Conservation (phyloP, 2,329 filamentous ascomycete genomes). For the Cercospora beticola region DNA sequence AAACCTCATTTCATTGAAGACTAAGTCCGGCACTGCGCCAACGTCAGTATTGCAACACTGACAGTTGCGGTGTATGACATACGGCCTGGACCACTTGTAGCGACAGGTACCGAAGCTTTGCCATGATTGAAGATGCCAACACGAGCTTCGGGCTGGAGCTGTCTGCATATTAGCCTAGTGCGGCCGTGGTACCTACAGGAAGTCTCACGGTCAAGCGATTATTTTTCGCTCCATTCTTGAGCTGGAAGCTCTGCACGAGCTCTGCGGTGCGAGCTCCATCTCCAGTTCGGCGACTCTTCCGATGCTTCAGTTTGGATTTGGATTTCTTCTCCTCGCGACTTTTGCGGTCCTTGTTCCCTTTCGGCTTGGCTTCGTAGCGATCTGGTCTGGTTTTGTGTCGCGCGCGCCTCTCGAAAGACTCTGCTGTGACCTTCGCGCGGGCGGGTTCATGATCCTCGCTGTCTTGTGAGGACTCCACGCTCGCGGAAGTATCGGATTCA, state of each 20-base stretch:
- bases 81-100: conserved; percentile 41
- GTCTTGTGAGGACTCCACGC: conserved; percentile 4
- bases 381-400: conserved; percentile 50
- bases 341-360: conserved; percentile 36
- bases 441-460: conserved; percentile 1
- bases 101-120: conserved; percentile 47
- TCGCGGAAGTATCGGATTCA: conserved; percentile 3
- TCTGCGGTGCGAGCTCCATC: conserved; percentile 40
- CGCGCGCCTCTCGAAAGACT: conserved; percentile 45
- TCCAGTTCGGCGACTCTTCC: conserved; percentile 40
- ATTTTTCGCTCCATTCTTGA: conserved; percentile 46
- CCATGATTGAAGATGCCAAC: conserved; percentile 52
- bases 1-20: conserved; percentile 54
- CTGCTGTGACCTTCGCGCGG: conserved; percentile 7
- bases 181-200: not conserved
- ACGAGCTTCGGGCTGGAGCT: conserved; percentile 46
- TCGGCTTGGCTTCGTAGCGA: conserved; percentile 44
- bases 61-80: conserved; percentile 35
- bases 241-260: conserved; percentile 46
- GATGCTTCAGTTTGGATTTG: conserved; percentile 29
- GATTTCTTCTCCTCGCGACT: conserved; percentile 17
- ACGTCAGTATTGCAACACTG: conserved; percentile 29
- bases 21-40: conserved; percentile 51
- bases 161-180: not conserved
- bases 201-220: conserved; percentile 47